Percentiles rank a stretch among this genome's conserved stretches.
phyloP scores from a whole-genome alignment of 1,284 basidiomycete species.

The Cutaneotrichosporon arboriforme region DNA sequence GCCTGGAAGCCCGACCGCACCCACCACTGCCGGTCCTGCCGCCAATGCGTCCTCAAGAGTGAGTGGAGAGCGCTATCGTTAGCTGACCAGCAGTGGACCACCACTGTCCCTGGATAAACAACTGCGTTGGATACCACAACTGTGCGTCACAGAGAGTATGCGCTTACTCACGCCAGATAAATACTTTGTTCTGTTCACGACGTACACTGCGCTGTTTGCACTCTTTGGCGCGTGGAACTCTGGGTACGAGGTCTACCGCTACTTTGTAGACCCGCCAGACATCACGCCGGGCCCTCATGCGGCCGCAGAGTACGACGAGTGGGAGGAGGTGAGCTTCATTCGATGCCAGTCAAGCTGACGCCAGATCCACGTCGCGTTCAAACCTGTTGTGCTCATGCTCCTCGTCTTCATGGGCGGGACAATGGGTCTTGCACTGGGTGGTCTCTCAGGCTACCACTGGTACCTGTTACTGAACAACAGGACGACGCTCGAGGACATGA shows the following conservation, averaged over 20 bases:
- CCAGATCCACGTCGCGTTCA: conserved; percentile 53
- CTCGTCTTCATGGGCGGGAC: conserved; percentile 60
- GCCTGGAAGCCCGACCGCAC: conserved; percentile 67
- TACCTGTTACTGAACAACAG: conserved; percentile 72
- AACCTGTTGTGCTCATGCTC: conserved; percentile 64
- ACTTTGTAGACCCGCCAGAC: conserved; percentile 54
- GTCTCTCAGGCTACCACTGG: conserved; percentile 70
- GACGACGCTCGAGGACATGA: conserved; percentile 74
- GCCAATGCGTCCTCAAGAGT: conserved; percentile 75
- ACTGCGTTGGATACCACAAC: conserved; percentile 76
- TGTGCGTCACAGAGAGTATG: conserved; percentile 38
- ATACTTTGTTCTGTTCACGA: conserved; percentile 75
- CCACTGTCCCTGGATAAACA: conserved; percentile 82
- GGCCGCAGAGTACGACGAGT: conserved; percentile 4
- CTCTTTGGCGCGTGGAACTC: conserved; percentile 60
- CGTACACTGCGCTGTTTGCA: conserved; percentile 61
- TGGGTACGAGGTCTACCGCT: conserved; percentile 58
- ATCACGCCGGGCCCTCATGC: not conserved
- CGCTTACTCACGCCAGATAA: conserved; percentile 51
- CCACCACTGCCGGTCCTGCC: conserved; percentile 74
- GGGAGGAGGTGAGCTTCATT: conserved; percentile 1
- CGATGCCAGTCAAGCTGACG: conserved; percentile 5
- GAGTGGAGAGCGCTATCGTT: conserved; percentile 51
- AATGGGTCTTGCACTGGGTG: conserved; percentile 65
- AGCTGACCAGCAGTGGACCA: conserved; percentile 56